Evolutionary conservation across 371 early-diverging fungal species (phyloP), one percentile per base, ranked within the genome.

Genomic region (Mucor racemosus): DNA sequence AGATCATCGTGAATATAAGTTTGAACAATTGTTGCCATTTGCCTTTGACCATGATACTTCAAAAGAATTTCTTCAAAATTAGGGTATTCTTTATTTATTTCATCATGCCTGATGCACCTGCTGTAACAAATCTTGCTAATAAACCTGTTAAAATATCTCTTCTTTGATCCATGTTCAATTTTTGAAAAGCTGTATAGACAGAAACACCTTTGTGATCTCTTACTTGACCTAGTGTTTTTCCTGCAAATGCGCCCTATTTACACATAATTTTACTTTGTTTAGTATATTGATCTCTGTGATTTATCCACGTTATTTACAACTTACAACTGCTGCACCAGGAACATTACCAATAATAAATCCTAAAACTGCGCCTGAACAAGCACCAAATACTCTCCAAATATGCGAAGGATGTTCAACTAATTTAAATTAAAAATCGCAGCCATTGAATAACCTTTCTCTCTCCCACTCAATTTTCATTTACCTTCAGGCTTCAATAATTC

Each of bases 1-100:
- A 46, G 81, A 84, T 38, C 72, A 76, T 62, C 72, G 80, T 64
- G 67, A 71, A 33, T 69, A 79, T 15, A 78, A 74, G 3, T 69
- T 93, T 50, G 75, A 71, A 1, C 87, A 91, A 53, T 66, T 93
- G 38, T 65, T 93, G 34, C 92, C 91, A 3, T 71, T 82, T 57
- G 77, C 86, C 5, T 93, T 93, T 74, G 87, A 86, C 7, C 80
- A 88, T 1, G 90, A 90, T 42, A 36, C 60, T 40, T 7, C 38
- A 71, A 48, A 67, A 65, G 35, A 65, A 66, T 33, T 39, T 72
- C 31, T 41, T 57, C 42, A 60, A 48, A 62, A 58, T 11, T 60
- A 26, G 53, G 53, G 53, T 53, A 53, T 31, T 50, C 11, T 26
- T 26, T 26, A 41, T 62, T 53, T 62, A 78, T 64, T 82, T 82